phyloP scores from a whole-genome alignment of 139 green algal species.

The Desmodesmus armatus region DNA sequence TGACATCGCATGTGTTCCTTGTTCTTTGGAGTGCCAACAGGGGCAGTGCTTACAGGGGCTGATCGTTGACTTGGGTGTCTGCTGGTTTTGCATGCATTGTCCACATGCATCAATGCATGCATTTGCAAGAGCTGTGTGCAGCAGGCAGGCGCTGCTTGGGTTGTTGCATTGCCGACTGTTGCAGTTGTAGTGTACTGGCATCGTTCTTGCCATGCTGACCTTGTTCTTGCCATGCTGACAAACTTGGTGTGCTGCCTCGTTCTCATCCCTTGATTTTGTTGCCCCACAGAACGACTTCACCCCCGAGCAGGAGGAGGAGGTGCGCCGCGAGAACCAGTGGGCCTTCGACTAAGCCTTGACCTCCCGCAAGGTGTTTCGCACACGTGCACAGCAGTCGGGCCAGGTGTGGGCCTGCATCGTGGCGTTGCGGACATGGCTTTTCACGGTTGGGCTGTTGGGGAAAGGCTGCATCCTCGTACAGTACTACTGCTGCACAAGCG shows the following conservation, averaged over 20 bases:
- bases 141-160: too few species aligned
- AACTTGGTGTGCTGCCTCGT: too few species aligned
- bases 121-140: not conserved
- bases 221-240: too few species aligned
- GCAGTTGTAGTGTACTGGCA: not conserved
- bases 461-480: too few species aligned
- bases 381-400: too few species aligned
- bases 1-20: not conserved
- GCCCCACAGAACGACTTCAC: slow-evolving; percentile 94
- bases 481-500: too few species aligned
- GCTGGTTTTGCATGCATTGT: not conserved
- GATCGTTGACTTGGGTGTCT: not conserved
- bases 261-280: not conserved
- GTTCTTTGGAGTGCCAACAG: too few species aligned
- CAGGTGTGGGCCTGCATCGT: too few species aligned
- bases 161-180: not conserved
- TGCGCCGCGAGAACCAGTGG: slow-evolving; percentile 94
- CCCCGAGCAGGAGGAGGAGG: slow-evolving; percentile 96
- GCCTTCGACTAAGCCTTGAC: slow-evolving; percentile 86
- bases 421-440: too few species aligned
- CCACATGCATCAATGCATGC: not conserved
- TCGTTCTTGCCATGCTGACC: not conserved
- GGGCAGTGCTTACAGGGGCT: too few species aligned
- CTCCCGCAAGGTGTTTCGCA: not conserved
- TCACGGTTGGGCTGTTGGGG: too few species aligned